Percentiles rank a stretch among this genome's conserved stretches.
Evolutionary conservation across 73 alveolate genomes (phyloP).

Genomic region (Blepharisma stoltei): DNA sequence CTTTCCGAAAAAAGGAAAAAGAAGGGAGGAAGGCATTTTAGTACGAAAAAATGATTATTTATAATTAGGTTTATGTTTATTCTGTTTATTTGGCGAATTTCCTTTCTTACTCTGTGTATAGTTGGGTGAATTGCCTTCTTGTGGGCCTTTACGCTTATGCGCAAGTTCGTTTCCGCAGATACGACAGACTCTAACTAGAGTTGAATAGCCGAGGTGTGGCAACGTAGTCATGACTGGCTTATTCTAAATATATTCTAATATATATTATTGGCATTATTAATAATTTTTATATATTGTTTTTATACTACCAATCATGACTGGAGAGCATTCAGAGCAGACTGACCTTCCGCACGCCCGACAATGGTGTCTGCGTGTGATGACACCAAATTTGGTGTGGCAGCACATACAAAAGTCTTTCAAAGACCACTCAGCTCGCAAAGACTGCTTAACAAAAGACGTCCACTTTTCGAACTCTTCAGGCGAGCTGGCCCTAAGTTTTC

Average conservation of each 20-base stretch:
- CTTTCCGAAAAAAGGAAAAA: too few species aligned
- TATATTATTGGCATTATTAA: too few species aligned
- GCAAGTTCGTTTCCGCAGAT: slow-evolving; percentile 11
- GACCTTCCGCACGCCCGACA: slow-evolving; percentile 23
- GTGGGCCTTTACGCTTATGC: not conserved
- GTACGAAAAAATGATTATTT: too few species aligned
- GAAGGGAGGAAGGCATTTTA: too few species aligned
- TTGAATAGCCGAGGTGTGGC: slow-evolving; percentile 3
- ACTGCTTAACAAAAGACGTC: not conserved
- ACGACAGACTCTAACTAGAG: not conserved
- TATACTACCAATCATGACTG: too few species aligned
- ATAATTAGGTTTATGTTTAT: too few species aligned
- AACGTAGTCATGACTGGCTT: slow-evolving; percentile 19
- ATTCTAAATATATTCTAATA: too few species aligned
- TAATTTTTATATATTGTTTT: too few species aligned
- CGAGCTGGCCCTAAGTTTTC: slow-evolving; percentile 3
- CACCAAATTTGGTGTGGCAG: not conserved
- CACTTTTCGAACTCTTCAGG: not conserved
- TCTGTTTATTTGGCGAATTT: not conserved
- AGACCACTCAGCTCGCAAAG: not conserved
- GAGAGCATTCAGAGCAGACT: slow-evolving; percentile 22
- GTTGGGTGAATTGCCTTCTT: not conserved
- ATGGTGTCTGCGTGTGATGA: slow-evolving; percentile 5
- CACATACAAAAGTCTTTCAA: not conserved
- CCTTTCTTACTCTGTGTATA: slow-evolving; percentile 2